Base-by-base conservation (phyloP, 306 rosid genomes). In the Citrullus colocynthis region DNA sequence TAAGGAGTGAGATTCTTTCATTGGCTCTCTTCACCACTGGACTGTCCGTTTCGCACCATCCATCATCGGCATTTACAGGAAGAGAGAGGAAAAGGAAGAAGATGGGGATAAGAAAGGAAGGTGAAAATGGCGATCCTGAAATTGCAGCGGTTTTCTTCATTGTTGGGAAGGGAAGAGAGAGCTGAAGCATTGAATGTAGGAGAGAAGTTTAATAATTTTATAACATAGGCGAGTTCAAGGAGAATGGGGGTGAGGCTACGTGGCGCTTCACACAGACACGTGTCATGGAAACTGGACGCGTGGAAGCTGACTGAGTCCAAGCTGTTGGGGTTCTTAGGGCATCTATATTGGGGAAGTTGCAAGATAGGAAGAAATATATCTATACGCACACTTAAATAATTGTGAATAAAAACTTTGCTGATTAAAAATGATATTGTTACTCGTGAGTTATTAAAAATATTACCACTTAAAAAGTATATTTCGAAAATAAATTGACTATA, bases 241-340 rank as follows among this genome's bases (percentile, higher is more conserved):
- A 71, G 32, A 32, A 79, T 34, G 80, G 41, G 1, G 21, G 30
- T 52, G 58, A 34, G 77, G 81, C 21, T 84, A 85, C 85, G 83
- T 90, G 94, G 86, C 78, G 44, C 78, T 86, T 78, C 17, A 39
- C 59, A 4, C 45, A 39, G 89, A 86, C 96, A 90, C 92, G 88
- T 90, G 86, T 79, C 72, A 67, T 36, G 16, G 7, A 34, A 15
- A 57, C 21, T 30, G 54, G 59, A 78, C 88, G 83, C 79, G 85
- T 88, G 93, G 90, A 87, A 10, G 65, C 51, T 79, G 83, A 45
- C 57, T 54, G 60, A 77, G 80, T 77, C 21, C 64, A n/a, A 71
- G 73, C 74, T n/a, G 74, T 66, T 39, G 30, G 39, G 74, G 30
- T 36, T 17, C 28, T 52, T 52, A 9, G 2, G 20, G 7, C 7